Base-by-base conservation (phyloP, 2,329 filamentous ascomycete species). In the Diplodia mutila region DNA sequence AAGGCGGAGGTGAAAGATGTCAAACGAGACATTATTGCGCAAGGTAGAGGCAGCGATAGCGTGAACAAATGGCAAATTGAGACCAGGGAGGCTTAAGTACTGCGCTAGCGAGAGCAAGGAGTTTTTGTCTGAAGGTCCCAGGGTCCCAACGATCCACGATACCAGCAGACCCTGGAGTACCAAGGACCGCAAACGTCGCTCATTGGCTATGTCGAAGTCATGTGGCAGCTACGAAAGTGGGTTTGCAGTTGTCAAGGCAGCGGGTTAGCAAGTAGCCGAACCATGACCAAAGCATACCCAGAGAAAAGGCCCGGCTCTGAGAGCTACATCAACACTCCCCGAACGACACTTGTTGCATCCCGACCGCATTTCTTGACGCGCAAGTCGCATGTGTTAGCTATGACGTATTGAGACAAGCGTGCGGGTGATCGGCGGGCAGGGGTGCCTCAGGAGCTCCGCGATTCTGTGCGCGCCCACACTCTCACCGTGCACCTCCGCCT, bases 401-500 rank as follows among this genome's bases (percentile, higher is more conserved):
- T 61, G 59, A 61, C 59, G 59, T 51, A 61, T 49, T 16, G 11
- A 34, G 59, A n/a, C 42, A 61, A 61, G 59, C 42, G 59, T 27
- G 42, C 59, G 59, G 59, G 59, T 61, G 59, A 61, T 61, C 59
- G 59, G 42, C 59, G 42, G 42, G 16, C 59, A 49, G 59, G 59
- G 59, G 59, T 51, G 4, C 18, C 18, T 61, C 59, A 61, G 59
- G 59, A 61, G 59, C 59, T 61, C 59, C 42, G 59, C 39, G 59
- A 37, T 51, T 61, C 39, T 49, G 55, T 29, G 42, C 59, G 46
- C 42, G 42, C 46, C 59, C 25, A 49, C 46, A 8, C 42, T 49
- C 59, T 61, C 59, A 49, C 59, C 59, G 59, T 61, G 59, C 59
- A 49, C 59, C 59, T 61, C 59, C 42, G 59, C 59, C 14, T n/a